Base-by-base conservation (phyloP, 2,329 filamentous ascomycete species). In the Ilyonectria sp. region DNA sequence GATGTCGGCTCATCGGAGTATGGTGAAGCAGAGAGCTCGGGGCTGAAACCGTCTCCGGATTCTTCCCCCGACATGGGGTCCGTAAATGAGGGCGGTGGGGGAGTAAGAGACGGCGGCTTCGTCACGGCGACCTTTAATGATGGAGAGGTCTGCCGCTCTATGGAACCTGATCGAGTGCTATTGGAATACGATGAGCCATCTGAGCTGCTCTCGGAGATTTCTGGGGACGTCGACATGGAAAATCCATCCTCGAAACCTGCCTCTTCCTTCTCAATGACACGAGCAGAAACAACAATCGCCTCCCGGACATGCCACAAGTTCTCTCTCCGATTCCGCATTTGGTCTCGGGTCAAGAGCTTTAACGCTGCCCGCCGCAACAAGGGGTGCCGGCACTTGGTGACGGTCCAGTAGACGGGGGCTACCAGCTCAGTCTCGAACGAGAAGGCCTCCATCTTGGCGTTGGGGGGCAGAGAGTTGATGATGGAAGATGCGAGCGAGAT, bases 391-490 rank as follows among this genome's bases (percentile, higher is more conserved):
- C 82, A 84, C 58, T 82, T 83, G 40, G 75, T 71, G 1, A 75
- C 78, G 7, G 81, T 79, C 69, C 82, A 85, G 69, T 83, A 84
- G 1, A 86, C 69, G 1, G 82, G 80, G 0, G 82, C 79, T 29
- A 85, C 76, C 0, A 84, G 60, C 21, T 83, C 81, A 13, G 81
- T 83, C 44, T 85, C 82, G 52, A 85, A 85, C 6, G 77, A 79
- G 40, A 85, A 85, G 4, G 72, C 21, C 52, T 73, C 58, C 60
- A 71, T 55, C 55, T 64, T 65, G 31, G 67, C 19, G 33, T 62
- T 68, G 57, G 29, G 19, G 23, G 69, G 56, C 1, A 70, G 47
- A 1, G 71, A 67, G 3, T 66, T 54, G 17, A 79, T 73, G 19
- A 81, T 74, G 0, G 76, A 71, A 4, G 77, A 75, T 0, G 80